phyloP scores from a whole-genome alignment of 768 basidiomycete species.

The Termitomyces sp. region DNA sequence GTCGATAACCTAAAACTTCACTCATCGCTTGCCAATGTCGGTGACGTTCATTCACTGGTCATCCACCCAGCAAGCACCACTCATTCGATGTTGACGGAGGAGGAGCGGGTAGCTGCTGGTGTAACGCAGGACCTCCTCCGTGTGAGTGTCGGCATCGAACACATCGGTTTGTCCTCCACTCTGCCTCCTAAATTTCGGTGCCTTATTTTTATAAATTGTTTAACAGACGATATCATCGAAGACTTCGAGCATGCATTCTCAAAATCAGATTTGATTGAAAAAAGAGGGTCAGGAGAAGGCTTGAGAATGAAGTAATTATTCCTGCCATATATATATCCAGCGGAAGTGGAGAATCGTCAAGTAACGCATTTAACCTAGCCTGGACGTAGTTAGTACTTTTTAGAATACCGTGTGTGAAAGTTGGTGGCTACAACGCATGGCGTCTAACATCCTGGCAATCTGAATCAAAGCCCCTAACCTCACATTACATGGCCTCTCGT shows the following conservation, averaged over 20 bases:
- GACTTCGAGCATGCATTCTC: slow-evolving; percentile 5
- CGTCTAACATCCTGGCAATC: too few relatives aligned
- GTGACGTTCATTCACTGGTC: slow-evolving; percentile 55
- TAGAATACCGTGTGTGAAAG: too few relatives aligned
- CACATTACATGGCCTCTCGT: too few relatives aligned
- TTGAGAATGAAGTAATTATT: too few relatives aligned
- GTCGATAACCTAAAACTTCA: slow-evolving; percentile 34
- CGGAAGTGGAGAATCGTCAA: too few relatives aligned
- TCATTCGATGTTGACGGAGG: slow-evolving; percentile 45
- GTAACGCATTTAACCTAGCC: too few relatives aligned
- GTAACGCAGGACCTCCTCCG: slow-evolving; percentile 56
- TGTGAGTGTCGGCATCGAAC: slow-evolving; percentile 26
- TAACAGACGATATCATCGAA: slow-evolving; percentile 9
- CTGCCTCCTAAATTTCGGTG: not conserved
- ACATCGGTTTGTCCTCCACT: slow-evolving; percentile 8
- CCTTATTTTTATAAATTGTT: not conserved
- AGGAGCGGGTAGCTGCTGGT: slow-evolving; percentile 45
- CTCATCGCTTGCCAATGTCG: slow-evolving; percentile 30
- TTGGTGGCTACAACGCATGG: too few relatives aligned
- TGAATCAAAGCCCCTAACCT: too few relatives aligned
- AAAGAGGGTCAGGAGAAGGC: not conserved
- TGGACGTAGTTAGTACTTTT: too few relatives aligned
- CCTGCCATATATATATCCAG: too few relatives aligned
- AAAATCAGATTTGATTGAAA: not conserved
- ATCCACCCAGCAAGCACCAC: slow-evolving; percentile 63